Conservation (phyloP, 768 basidiomycete genomes). For the Steccherinum ochraceum region DNA sequence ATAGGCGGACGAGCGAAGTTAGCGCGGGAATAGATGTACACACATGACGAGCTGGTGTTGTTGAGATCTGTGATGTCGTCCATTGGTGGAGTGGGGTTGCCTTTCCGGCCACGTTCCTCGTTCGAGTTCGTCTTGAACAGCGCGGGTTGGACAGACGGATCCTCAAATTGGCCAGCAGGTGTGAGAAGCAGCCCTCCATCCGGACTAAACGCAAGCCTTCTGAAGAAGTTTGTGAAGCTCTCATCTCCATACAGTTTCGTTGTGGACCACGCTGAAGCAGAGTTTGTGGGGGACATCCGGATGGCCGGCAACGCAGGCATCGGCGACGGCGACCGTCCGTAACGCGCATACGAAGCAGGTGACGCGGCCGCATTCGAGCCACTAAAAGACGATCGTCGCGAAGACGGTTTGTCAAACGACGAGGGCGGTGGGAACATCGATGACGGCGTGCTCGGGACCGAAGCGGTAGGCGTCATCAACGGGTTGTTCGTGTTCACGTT, state of each 20-base stretch:
- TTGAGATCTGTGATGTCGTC: constrained; percentile 32
- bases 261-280: constrained; percentile 52
- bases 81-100: constrained; percentile 30
- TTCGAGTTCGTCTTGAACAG: constrained; percentile 30
- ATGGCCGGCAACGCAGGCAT: constrained; percentile 95
- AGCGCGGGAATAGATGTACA: constrained; percentile 93
- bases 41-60: constrained; percentile 39
- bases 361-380: constrained; percentile 77
- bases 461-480: constrained; percentile 59
- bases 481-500: constrained; percentile 24
- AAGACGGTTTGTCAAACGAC: constrained; percentile 60
- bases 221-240: constrained; percentile 92
- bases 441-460: constrained; percentile 62
- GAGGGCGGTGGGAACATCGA: constrained; percentile 56
- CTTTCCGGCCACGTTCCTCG: constrained; percentile 53
- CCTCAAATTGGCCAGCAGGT: constrained; percentile 96
- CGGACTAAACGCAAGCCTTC: constrained; percentile 88
- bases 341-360: constrained; percentile 50
- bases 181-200: constrained; percentile 92
- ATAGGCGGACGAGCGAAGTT: constrained; percentile 92
- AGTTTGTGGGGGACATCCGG: constrained; percentile 47
- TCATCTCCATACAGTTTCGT: constrained; percentile 94
- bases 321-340: constrained; percentile 81
- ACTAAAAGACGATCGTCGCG: constrained; percentile 60
- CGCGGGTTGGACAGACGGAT: constrained; percentile 58